Base-by-base conservation (phyloP, 345 rosid genomes). In the Tarenaya hassleriana region DNA sequence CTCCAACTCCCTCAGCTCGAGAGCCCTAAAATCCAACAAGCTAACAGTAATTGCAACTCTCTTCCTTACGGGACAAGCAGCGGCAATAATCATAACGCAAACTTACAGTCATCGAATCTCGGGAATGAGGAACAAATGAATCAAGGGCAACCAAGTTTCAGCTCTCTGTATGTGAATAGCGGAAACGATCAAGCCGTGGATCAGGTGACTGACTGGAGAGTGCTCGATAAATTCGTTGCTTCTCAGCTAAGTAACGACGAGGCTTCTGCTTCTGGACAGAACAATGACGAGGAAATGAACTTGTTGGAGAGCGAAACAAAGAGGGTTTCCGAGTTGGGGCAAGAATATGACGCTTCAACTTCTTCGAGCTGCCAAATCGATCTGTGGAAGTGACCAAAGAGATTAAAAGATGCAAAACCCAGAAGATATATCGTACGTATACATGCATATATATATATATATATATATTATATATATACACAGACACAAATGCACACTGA, bases 351-450 rank as follows among this genome's bases (percentile, higher is more conserved):
- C 16, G 79, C 85, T 12, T 74, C 92, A 4, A 78, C 86, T 20
- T 79, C 77, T 53, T 80, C 94, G 16, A 73, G 79, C 50, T 82
- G 84, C 72, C 88, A 77, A 60, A 79, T 92, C 52, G 94, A 85
- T 66, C 84, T 83, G 41, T 88, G 99, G 99, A 83, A 86, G 70
- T 88, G 72, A 82, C n/a, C n/a, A n/a, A n/a, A n/a, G n/a, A n/a
- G n/a, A n/a, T n/a, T n/a, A 61, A 34, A 47, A 40, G 54, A 27
- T 40, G 64, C 55, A 61, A 58, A 50, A 56, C 50, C 29, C 52
- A 58, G 57, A 58, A 60, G 60, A 73, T 47, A 67, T 24, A 24
- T 24, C 29, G 29, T 24, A 2, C 29, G 3, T 24, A 24, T 41
- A 54, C 53, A 55, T 41, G 58, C 53, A 61, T 61, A 49, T 49